Base-by-base conservation (phyloP, 2,329 filamentous ascomycete species). In the Neurospora crassa region DNA sequence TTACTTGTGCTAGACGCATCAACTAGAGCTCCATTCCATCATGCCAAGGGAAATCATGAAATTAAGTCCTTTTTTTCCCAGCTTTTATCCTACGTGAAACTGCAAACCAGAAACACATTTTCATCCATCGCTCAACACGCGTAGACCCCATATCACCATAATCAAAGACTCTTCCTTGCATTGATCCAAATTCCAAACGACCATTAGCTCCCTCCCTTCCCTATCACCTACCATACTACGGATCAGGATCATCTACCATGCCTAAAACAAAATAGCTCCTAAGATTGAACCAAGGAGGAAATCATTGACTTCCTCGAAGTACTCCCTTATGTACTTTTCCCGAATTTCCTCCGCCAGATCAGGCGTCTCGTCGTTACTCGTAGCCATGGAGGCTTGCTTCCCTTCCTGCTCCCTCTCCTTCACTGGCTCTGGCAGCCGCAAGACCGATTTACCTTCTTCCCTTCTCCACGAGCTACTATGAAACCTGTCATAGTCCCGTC, bases 361-460 rank as follows among this genome's bases (percentile, higher is more conserved):
- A 45, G 7, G 14, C 5, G 45, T 29, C 10, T 12, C n/a, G 11
- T 14, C 20, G 24, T 6, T 12, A 20, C 45, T 14, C 5, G 11
- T 14, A 12, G n/a, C 12, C 45, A 29, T 53, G 5, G 45, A 20
- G 5, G 45, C 45, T 1, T 53, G 20, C 24, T 53, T 53, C 20
- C 45, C 45, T 5, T 16, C 45, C 20, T 29, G 2, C 12, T 53
- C 20, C 45, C 20, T 53, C 45, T 53, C 45, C 2, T 24, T 53
- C 20, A 53, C 45, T 1, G 20, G 45, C 12, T 53, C 45, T 1
- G 45, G 45, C 45, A 29, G 6, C 12, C 12, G 45, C 11, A 24
- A 16, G 0, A 1, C 0, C 20, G 20, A 1, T 53, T 53, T 20
- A 3, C 14, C 5, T 2, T 11, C 2, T 53, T 6, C 20, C 2